phyloP scores from a whole-genome alignment of 2,329 filamentous ascomycete genomes.

The Arachnomyces sp. region DNA sequence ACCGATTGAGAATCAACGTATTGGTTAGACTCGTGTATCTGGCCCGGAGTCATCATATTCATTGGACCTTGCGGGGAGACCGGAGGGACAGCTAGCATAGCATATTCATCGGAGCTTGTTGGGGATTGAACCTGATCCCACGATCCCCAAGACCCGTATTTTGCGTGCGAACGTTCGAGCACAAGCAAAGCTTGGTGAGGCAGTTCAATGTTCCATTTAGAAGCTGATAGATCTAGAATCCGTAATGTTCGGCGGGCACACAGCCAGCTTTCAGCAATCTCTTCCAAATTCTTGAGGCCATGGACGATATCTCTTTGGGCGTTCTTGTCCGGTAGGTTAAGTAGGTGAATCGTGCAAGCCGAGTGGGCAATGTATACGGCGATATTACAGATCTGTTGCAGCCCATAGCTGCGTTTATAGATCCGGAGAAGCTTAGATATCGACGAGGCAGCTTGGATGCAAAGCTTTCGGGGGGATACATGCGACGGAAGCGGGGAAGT shows the following conservation, averaged over 20 bases:
- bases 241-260: slow-evolving; percentile 77
- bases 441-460: slow-evolving; percentile 77
- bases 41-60: no score
- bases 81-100: no score
- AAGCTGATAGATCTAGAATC: slow-evolving; percentile 74
- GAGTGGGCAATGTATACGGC: slow-evolving; percentile 93
- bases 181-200: slow-evolving; percentile 74
- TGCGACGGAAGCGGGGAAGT: slow-evolving; percentile 78
- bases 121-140: slow-evolving; percentile 55
- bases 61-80: no score
- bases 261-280: slow-evolving; percentile 92
- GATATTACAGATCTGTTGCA: slow-evolving; percentile 92
- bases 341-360: slow-evolving; percentile 86
- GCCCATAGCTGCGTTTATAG: slow-evolving; percentile 85
- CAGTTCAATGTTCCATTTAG: slow-evolving; percentile 83
- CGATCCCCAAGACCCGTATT: slow-evolving; percentile 62
- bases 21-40: no score
- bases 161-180: slow-evolving; percentile 69
- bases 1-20: no score
- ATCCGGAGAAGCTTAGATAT: slow-evolving; percentile 92
- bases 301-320: slow-evolving; percentile 84
- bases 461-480: slow-evolving; percentile 83
- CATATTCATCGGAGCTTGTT: slow-evolving; percentile 9
- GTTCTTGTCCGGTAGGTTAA: slow-evolving; percentile 89
- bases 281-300: slow-evolving; percentile 83